These are phyloP conservation scores for Lactarius hengduanensis DNA, from an alignment of 768 basidiomycete genomes.

Conservation along the genomic window DNA sequence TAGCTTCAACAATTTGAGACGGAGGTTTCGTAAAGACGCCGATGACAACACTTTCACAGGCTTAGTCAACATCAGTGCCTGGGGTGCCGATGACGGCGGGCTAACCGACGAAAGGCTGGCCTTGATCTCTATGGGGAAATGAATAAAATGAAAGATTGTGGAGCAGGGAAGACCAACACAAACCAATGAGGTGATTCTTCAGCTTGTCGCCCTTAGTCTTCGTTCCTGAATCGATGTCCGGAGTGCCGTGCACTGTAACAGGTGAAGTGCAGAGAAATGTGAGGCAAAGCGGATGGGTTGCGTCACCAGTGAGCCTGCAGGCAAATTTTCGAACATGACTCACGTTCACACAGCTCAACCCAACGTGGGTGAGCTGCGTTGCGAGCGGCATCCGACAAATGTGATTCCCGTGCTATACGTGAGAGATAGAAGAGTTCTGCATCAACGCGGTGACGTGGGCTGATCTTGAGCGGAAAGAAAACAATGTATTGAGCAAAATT, in stretches of 20 bases:
- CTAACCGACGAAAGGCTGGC: constrained; percentile 14
- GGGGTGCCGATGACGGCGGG: constrained; percentile 16
- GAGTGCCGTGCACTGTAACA: constrained; percentile 55
- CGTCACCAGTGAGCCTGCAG: background rate
- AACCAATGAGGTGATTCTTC: constrained; percentile 61
- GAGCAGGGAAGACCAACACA: constrained; percentile 22
- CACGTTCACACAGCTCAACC: constrained; percentile 61
- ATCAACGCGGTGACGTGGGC: constrained; percentile 68
- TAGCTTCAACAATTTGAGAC: constrained; percentile 51
- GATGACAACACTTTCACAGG: constrained; percentile 59
- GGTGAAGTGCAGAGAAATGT: background rate
- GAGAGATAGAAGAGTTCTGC: constrained; percentile 83
- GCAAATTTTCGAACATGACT: constrained; percentile 29
- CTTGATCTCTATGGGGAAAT: constrained; percentile 27
- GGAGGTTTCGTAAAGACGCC: constrained; percentile 65
- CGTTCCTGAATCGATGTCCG: constrained; percentile 38
- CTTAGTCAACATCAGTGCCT: constrained; percentile 29
- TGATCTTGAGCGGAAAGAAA: constrained; percentile 48
- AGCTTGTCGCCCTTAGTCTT: constrained; percentile 47
- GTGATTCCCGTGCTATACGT: constrained; percentile 49
- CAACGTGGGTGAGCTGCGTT: constrained; percentile 61
- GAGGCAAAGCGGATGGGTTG: background rate
- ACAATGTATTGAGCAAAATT: constrained; percentile 2
- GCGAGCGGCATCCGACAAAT: constrained; percentile 45
- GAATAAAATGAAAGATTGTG: background rate